phyloP scores from a whole-genome alignment of 306 rosid species.

The Vigna angularis region DNA sequence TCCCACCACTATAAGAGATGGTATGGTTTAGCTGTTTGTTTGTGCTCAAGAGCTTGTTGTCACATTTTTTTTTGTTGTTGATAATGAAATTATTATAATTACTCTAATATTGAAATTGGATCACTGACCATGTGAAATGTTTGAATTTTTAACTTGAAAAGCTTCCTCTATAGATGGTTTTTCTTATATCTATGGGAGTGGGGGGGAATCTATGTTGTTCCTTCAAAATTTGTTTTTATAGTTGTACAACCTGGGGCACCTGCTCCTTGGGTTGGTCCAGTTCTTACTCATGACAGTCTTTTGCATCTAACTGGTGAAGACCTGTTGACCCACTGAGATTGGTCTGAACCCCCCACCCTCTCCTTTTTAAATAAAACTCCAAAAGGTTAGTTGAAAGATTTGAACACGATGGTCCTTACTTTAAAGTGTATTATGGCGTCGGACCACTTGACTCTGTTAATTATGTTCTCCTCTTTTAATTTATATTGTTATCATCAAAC shows the following conservation, averaged over 20 bases:
- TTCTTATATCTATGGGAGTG: not conserved
- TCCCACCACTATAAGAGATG: constrained; percentile 89
- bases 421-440: not conserved
- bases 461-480: not conserved
- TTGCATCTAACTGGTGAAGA: constrained; percentile 6
- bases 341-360: not conserved
- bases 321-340: not conserved
- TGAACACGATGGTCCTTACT: not conserved
- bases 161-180: not conserved
- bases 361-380: not conserved
- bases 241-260: constrained; percentile 8
- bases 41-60: constrained; percentile 3
- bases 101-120: constrained; percentile 30
- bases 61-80: not conserved
- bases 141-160: constrained; percentile 4
- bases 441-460: not conserved
- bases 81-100: constrained; percentile 13
- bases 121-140: not conserved
- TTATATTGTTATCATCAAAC: not conserved
- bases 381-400: not conserved
- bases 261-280: constrained; percentile 4
- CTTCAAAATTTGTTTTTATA: not conserved
- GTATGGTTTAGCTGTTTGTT: constrained; percentile 54
- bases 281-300: not conserved
- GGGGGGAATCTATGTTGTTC: not conserved